Percentiles rank a stretch among this genome's conserved stretches.
Conservation (phyloP, 495 filamentous ascomycete species). For the Glutinoglossum americanum region DNA sequence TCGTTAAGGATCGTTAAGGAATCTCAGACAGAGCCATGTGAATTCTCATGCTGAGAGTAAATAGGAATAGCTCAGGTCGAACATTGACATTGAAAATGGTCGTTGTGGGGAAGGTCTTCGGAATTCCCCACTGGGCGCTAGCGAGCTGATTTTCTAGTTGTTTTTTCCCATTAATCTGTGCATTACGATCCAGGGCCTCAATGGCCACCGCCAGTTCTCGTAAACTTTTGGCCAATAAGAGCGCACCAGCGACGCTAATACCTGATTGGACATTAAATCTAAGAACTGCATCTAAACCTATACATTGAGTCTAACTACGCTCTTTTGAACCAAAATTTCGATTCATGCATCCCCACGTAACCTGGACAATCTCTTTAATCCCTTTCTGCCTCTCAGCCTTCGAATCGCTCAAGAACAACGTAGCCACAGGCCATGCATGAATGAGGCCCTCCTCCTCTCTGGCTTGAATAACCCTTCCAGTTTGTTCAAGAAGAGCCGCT, state of each 20-base stretch:
- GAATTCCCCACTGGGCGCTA: neutral
- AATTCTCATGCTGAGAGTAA: neutral
- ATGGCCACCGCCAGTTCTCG: too few species aligned
- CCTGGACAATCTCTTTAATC: conserved; percentile 29
- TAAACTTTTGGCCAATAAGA: neutral
- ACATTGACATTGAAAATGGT: neutral
- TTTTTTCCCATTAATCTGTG: neutral
- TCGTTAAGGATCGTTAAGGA: neutral
- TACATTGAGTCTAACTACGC: neutral
- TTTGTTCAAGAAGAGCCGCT: conserved; percentile 23
- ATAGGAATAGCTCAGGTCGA: neutral
- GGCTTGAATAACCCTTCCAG: conserved; percentile 24
- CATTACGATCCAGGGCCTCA: neutral
- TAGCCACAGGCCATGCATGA: conserved; percentile 62
- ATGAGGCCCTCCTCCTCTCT: conserved; percentile 36
- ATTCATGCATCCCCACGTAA: conserved; percentile 15
- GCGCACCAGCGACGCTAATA: neutral
- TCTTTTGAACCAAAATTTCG: neutral
- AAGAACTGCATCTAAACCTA: neutral
- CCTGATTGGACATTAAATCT: neutral
- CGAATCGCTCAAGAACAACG: conserved; percentile 38
- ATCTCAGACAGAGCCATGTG: neutral
- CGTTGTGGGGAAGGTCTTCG: neutral
- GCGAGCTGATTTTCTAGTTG: neutral
- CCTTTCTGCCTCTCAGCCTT: conserved; percentile 33